phyloP scores from a whole-genome alignment of 495 filamentous ascomycete genomes.

The Penicillium soppii region DNA sequence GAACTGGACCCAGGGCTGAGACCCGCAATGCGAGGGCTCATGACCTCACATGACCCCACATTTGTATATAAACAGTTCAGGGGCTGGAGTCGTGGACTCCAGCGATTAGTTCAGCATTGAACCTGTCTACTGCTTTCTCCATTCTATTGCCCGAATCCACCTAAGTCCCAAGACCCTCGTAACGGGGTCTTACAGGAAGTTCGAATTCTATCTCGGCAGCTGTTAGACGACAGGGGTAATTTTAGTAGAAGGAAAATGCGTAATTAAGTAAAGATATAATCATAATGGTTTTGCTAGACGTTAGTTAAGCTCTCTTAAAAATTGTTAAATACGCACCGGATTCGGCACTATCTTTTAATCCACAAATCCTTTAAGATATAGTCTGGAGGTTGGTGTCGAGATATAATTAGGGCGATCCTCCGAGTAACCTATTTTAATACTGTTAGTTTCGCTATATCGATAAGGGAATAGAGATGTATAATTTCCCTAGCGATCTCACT shows the following conservation, averaged over 20 bases:
- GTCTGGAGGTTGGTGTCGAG: conserved; percentile 29
- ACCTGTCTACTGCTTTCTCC: too few relatives aligned
- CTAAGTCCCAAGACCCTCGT: too few relatives aligned
- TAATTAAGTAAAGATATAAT: conserved; percentile 41
- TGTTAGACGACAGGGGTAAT: conserved; percentile 42
- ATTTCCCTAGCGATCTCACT: conserved; percentile 41
- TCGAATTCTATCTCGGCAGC: conserved; percentile 41
- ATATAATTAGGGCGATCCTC: conserved; percentile 33
- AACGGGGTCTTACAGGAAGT: too few relatives aligned
- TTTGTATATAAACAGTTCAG: too few relatives aligned
- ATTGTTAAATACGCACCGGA: conserved; percentile 28
- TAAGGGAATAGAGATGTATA: too few relatives aligned
- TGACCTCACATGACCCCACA: too few relatives aligned
- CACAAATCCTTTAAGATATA: conserved; percentile 35
- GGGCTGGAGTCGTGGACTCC: too few relatives aligned
- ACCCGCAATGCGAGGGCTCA: too few relatives aligned
- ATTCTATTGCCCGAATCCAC: conserved; percentile 38
- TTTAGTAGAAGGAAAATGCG: conserved; percentile 47
- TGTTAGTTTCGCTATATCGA: too few relatives aligned
- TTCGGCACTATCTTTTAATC: conserved; percentile 47
- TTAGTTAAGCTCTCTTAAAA: conserved; percentile 15
- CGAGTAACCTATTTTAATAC: too few relatives aligned
- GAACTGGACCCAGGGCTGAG: too few relatives aligned
- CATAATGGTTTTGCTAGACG: conserved; percentile 29
- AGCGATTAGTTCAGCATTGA: too few relatives aligned